These are phyloP conservation scores for Nematodospora anomalae DNA, from an alignment of 1,139 yeast species.

Conservation along the genomic window DNA sequence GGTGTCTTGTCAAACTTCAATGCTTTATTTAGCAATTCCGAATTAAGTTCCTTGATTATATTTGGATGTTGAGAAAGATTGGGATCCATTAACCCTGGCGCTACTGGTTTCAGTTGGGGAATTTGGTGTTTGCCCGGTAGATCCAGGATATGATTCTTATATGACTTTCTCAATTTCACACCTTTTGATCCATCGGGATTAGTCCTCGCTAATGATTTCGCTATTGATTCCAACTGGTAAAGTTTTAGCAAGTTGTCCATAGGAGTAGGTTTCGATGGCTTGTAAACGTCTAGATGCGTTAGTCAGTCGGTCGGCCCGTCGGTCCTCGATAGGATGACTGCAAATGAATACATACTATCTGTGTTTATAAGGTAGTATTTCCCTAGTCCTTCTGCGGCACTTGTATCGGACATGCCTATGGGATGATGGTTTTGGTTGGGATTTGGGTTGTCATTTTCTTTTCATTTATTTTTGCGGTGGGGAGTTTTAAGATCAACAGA, in stretches of 20 bases:
- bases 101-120: slow-evolving; percentile 55
- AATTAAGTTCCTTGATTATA: slow-evolving; percentile 50
- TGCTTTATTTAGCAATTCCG: slow-evolving; percentile 48
- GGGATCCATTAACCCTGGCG: slow-evolving; percentile 55
- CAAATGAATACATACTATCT: slow-evolving; percentile 19
- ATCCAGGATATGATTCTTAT: slow-evolving; percentile 86
- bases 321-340: background rate
- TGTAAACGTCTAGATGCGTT: slow-evolving; percentile 31
- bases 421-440: no score
- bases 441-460: no score
- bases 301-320: slow-evolving; percentile 10
- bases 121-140: slow-evolving; percentile 78
- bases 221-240: slow-evolving; percentile 67
- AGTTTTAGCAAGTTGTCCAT: slow-evolving; percentile 65
- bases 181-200: slow-evolving; percentile 89
- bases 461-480: no score
- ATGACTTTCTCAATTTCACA: slow-evolving; percentile 86
- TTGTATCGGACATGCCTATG: background rate
- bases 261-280: slow-evolving; percentile 64
- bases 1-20: slow-evolving; percentile 69
- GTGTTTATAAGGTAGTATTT: slow-evolving; percentile 26
- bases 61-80: slow-evolving; percentile 39
- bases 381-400: slow-evolving; percentile 7
- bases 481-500: no score
- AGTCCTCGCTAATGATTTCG: slow-evolving; percentile 81